Conservation (phyloP, 495 filamentous ascomycete species). For the Hypomontagnella submonticulosa region DNA sequence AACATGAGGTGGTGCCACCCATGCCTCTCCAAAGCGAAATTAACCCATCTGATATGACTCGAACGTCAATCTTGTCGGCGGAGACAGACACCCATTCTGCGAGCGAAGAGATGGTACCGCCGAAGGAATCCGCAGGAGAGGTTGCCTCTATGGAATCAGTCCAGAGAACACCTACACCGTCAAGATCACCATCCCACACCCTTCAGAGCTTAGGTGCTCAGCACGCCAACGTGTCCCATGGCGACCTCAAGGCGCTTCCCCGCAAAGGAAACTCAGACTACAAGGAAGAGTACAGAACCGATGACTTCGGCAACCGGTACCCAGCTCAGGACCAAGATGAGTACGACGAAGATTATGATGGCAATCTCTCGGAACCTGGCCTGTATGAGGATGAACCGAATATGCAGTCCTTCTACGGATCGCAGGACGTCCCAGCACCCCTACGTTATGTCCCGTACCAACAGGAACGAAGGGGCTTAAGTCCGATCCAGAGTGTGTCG, state of each 20-base stretch:
- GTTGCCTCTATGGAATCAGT: constrained; percentile 53
- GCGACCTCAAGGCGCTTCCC: constrained; percentile 60
- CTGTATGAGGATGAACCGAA: constrained; percentile 53
- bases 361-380: constrained; percentile 53
- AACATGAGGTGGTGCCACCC: constrained; percentile 63
- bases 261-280: constrained; percentile 52
- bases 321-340: constrained; percentile 48
- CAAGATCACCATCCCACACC: constrained; percentile 51
- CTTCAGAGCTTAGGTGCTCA: constrained; percentile 58
- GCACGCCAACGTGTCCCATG: constrained; percentile 63
- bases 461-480: constrained; percentile 71
- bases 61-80: constrained; percentile 87
- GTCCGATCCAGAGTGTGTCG: constrained; percentile 89
- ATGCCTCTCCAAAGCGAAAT: constrained; percentile 90
- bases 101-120: constrained; percentile 64
- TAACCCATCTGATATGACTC: constrained; percentile 83
- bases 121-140: constrained; percentile 67
- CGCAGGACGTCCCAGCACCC: constrained; percentile 65
- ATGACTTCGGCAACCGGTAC: constrained; percentile 57
- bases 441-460: constrained; percentile 67
- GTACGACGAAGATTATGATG: constrained; percentile 60
- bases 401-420: constrained; percentile 59
- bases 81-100: constrained; percentile 76
- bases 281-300: constrained; percentile 56
- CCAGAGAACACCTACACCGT: constrained; percentile 53